A percentile compares a stretch with the other conserved stretches of the same genome.
Evolutionary conservation across 306 rosid genomes (phyloP).

Genomic region (Heteromeles arbutifolia): DNA sequence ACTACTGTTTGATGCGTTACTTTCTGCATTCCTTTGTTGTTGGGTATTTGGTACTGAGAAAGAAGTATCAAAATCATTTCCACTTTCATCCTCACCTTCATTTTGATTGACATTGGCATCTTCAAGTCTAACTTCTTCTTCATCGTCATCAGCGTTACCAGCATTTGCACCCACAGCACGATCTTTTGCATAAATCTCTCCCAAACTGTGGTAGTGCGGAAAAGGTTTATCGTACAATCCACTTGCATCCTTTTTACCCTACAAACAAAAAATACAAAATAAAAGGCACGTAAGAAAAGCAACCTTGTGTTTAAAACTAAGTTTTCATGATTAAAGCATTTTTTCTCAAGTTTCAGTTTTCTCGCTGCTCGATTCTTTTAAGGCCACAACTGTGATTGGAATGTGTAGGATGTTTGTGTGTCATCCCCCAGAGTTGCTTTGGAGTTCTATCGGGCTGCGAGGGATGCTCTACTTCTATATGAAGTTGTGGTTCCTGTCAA

Average conservation of each 20-base stretch:
- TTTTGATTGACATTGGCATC: not conserved
- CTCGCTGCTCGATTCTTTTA: not conserved
- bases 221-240: not conserved
- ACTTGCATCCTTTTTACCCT: no score
- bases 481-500: conserved; percentile 92
- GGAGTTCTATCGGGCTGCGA: conserved; percentile 77
- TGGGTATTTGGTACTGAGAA: no score
- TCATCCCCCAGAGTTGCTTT: conserved; percentile 88
- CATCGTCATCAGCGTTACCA: not conserved
- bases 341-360: not conserved
- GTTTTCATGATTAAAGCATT: not conserved
- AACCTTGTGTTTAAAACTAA: no score
- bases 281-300: no score
- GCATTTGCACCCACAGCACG: not conserved
- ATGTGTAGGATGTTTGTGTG: conserved; percentile 79
- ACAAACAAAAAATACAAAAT: not conserved
- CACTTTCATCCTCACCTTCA: not conserved
- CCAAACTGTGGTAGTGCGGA: not conserved
- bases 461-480: conserved; percentile 86
- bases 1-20: no score
- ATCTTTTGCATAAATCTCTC: not conserved
- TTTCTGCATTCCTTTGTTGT: no score
- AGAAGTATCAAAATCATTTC: no score
- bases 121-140: not conserved
- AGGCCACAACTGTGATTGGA: conserved; percentile 9